Percentiles rank a stretch among this genome's conserved stretches.
These are phyloP conservation scores for Elsinoe ampelina DNA, from an alignment of 2,329 filamentous ascomycete species.

Conservation along the genomic window DNA sequence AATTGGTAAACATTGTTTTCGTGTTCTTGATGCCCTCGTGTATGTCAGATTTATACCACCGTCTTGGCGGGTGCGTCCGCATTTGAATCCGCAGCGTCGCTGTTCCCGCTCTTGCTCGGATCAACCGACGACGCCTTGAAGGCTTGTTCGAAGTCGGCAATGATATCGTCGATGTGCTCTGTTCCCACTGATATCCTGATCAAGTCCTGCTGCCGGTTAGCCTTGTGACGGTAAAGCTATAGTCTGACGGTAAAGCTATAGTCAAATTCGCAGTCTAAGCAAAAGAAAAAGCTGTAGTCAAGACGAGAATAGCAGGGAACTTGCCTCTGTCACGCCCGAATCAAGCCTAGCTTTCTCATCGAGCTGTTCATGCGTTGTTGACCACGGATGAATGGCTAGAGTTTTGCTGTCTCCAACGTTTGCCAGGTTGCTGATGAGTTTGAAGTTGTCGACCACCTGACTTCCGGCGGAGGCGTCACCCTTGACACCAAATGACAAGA, in stretches of 20 bases:
- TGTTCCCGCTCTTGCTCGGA: constrained; percentile 6
- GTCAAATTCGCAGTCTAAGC: too few species aligned
- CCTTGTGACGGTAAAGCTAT: neutral
- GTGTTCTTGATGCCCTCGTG: neutral
- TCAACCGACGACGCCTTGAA: constrained; percentile 43
- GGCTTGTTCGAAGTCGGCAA: constrained; percentile 87
- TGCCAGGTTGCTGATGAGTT: constrained; percentile 88
- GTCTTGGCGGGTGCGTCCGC: constrained; percentile 7
- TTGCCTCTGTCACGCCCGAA: constrained; percentile 71
- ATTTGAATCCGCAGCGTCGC: neutral
- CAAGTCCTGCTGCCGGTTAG: constrained; percentile 52
- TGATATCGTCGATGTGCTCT: constrained; percentile 96
- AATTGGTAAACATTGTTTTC: too few species aligned
- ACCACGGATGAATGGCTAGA: constrained; percentile 89
- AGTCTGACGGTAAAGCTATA: too few species aligned
- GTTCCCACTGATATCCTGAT: constrained; percentile 94
- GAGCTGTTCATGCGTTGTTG: constrained; percentile 89
- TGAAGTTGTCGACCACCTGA: constrained; percentile 86
- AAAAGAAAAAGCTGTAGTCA: neutral
- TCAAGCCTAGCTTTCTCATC: constrained; percentile 67
- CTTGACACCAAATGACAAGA: constrained; percentile 88
- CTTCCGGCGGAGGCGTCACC: constrained; percentile 74
- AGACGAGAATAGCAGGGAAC: constrained; percentile 12
- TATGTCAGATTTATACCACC: constrained; percentile 2
- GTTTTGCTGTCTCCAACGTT: constrained; percentile 97